Base-by-base conservation (phyloP, 2,329 filamentous ascomycete species). In the Nemania diffusa region DNA sequence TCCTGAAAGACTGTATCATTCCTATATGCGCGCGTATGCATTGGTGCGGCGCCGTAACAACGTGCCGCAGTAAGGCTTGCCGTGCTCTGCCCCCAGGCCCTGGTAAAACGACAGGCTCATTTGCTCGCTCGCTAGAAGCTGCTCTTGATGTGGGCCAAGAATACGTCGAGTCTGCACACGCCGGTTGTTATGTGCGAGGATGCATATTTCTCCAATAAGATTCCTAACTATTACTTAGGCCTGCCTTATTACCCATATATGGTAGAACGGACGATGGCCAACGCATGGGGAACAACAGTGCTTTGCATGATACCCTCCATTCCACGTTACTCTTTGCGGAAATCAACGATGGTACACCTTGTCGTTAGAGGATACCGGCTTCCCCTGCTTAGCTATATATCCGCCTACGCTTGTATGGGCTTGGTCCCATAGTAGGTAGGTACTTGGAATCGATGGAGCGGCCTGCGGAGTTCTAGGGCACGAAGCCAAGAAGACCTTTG, bases 241-340 rank as follows among this genome's bases (percentile, higher is more conserved):
- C 37, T 48, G 52, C 32, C 37, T n/a, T 52, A 51, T 22, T 37
- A 53, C 26, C 51, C 37, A 42, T 57, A 52, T 42, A 26, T 40
- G 50, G 55, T 48, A 64, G 50, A 69, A 40, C 26, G 24, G 44
- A 58, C 4, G 24, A 40, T 50, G 34, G 24, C 50, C 56, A 22
- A 50, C 27, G 37, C 53, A 55, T 60, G 34, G 57, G 29, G 52
- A 56, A 22, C 26, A 52, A 42, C 42, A 22, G 46, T 52, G 44
- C 57, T 52, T 37, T 26, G 53, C 62, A 60, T 58, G 29, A 44
- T 53, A 63, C 56, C 53, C 44, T 65, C 53, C 40, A 32, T 55
- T 53, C 34, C 56, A 53, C 55, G 42, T 52, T 67, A 53, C 56
- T 48, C 29, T 32, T 56, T 62, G 32, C 11, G 61, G 55, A 44